A percentile compares a stretch with the other conserved stretches of the same genome.
Evolutionary conservation across 176 grass and related monocot genomes (phyloP).

Genomic region (Calamus simplicifolius): DNA sequence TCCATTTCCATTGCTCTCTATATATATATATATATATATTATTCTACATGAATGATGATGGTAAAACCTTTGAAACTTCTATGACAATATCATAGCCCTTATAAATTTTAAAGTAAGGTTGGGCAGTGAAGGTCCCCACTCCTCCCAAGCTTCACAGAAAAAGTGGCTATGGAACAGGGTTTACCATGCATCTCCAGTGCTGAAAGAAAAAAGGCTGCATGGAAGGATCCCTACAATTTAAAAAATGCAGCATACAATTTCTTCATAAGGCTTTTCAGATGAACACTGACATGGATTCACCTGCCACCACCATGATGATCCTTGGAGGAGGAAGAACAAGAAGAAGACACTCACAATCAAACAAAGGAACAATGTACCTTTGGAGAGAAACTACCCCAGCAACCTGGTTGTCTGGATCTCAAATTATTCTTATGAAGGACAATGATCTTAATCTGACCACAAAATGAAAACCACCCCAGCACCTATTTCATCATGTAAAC

Average conservation of each 20-base stretch:
- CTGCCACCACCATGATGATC: neutral
- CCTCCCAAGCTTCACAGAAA: slow-evolving; percentile 4
- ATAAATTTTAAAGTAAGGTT: neutral
- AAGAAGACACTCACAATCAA: neutral
- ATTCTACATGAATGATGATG: slow-evolving; percentile 27
- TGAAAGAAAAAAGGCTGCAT: neutral
- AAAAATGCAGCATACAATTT: slow-evolving; percentile 2
- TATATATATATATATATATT: too few species aligned
- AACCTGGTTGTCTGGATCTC: too few species aligned
- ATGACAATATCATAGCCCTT: slow-evolving; percentile 28
- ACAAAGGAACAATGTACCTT: too few species aligned
- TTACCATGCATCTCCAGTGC: slow-evolving; percentile 6
- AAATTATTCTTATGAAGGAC: too few species aligned
- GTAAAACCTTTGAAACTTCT: slow-evolving; percentile 11
- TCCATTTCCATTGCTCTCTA: neutral
- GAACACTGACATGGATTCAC: slow-evolving; percentile 1
- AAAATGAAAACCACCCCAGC: too few species aligned
- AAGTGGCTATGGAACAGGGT: slow-evolving; percentile 6
- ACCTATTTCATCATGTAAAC: too few species aligned
- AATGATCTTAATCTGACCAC: too few species aligned
- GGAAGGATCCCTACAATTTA: slow-evolving; percentile 7
- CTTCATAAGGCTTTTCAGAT: slow-evolving; percentile 6
- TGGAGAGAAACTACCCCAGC: too few species aligned
- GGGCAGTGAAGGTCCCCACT: neutral
- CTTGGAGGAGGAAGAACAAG: neutral